Conservation (phyloP, 495 filamentous ascomycete species). For the Penicillium psychrofluorescens region DNA sequence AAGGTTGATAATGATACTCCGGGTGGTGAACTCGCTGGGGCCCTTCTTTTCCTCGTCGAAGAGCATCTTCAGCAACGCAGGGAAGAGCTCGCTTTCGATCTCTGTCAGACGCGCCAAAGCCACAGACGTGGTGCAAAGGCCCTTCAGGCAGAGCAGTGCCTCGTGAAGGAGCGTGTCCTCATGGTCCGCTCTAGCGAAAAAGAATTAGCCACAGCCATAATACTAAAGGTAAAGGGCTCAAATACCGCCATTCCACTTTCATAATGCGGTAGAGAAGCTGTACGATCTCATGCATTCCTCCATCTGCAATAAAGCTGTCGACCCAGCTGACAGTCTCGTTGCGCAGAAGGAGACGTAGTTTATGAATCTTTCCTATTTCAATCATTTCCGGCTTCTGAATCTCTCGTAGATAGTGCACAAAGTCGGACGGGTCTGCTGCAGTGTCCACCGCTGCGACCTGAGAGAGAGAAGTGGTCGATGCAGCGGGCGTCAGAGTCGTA, state of each 20-base stretch:
- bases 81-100: conserved; percentile 77
- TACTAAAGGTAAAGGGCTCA: conserved; percentile 16
- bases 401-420: conserved; percentile 70
- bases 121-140: conserved; percentile 81
- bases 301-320: conserved; percentile 77
- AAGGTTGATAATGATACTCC: conserved; percentile 77
- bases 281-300: conserved; percentile 89
- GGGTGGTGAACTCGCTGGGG: conserved; percentile 89
- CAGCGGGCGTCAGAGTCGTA: conserved; percentile 36
- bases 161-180: conserved; percentile 92
- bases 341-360: conserved; percentile 79
- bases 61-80: conserved; percentile 76
- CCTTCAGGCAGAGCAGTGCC: conserved; percentile 87
- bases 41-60: conserved; percentile 97
- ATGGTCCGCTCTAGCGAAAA: conserved; percentile 73
- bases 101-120: conserved; percentile 74
- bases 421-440: conserved; percentile 62
- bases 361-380: conserved; percentile 91
- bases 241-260: conserved; percentile 92
- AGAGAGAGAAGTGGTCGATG: conserved; percentile 34
- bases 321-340: conserved; percentile 97
- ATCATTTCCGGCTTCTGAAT: conserved; percentile 71
- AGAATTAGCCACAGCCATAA: conserved; percentile 6
- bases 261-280: conserved; percentile 81
- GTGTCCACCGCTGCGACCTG: conserved; percentile 37